phyloP scores from a whole-genome alignment of 441 rosid species.

The Brassica balearica region DNA sequence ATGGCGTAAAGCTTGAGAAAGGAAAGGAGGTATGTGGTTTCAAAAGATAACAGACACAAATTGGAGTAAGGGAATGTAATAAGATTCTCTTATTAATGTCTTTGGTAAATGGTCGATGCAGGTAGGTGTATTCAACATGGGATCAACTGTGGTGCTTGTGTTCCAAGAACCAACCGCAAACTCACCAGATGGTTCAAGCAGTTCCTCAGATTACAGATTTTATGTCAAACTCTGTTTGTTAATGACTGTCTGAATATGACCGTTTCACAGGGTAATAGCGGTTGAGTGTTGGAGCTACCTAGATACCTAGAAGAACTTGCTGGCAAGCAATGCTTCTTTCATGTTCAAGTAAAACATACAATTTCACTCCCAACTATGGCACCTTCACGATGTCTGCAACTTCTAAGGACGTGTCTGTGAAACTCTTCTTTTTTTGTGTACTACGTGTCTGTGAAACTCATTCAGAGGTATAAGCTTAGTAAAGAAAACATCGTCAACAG shows the following conservation, averaged over 20 bases:
- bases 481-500: neutral
- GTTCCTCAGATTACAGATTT: slow-evolving; percentile 68
- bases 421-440: neutral
- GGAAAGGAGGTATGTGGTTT: slow-evolving; percentile 77
- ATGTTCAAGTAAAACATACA: neutral
- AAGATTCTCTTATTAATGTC: neutral
- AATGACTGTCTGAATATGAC: neutral
- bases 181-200: too few species aligned
- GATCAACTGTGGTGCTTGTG: slow-evolving; percentile 93
- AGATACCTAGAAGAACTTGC: neutral
- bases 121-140: slow-evolving; percentile 93
- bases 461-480: neutral
- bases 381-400: neutral
- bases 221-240: slow-evolving; percentile 42
- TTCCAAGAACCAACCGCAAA: too few species aligned
- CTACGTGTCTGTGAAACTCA: neutral
- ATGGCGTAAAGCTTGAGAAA: slow-evolving; percentile 69
- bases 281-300: neutral
- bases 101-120: slow-evolving; percentile 35
- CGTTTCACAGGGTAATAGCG: neutral
- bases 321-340: neutral
- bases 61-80: neutral
- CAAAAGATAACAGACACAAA: neutral
- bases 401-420: neutral
- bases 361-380: neutral